Evolutionary conservation across 768 basidiomycete genomes (phyloP), one percentile per base, ranked within the genome.

Genomic region (Dacryopinax primogenitus): DNA sequence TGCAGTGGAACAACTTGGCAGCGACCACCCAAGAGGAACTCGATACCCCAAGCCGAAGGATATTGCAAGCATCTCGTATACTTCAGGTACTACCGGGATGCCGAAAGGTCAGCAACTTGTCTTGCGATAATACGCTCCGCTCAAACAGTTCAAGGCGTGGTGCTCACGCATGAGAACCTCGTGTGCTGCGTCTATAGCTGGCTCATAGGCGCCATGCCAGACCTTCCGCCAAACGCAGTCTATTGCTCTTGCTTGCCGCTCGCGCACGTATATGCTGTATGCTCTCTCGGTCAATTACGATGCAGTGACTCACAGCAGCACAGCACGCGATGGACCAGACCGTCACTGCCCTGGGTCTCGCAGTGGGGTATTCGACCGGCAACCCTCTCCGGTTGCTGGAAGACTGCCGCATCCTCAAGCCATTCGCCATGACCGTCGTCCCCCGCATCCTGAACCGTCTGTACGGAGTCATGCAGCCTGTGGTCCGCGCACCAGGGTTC

Each of bases 31-130:
- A 21, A 74, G 78, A 18, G 84, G 85, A 26, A 83, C 84, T 35
- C 79, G 86, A 33, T 79, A 44, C 23, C 41, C 41, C 41, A 81
- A 84, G 11, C 79, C 84, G 6, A 82, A 90, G 63, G 78, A 84
- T 39, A 70, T 95, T 58, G 86, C 86, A 18, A 88, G 87, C 3
- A 87, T 99, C 64, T 94, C 92, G 72, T 98, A 98, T 73, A 98
- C 95, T 39, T 68, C 90, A 87, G 90, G 90, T 45, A 92, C 90
- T 0, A 92, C 90, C 0, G 85, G 76, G 66, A 80, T 82, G 66
- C 90, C 90, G 6, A 95, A 95, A 78, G 92, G 41, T 44, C 18
- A 44, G 41, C 41, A 4, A 18, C 18, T 44, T 6, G 18, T 23
- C 41, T 7, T 15, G 4, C 3, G 41, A 18, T 6, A 6, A 18